Conservation (phyloP, 2,329 filamentous ascomycete species). For the Fusarium sp. region DNA sequence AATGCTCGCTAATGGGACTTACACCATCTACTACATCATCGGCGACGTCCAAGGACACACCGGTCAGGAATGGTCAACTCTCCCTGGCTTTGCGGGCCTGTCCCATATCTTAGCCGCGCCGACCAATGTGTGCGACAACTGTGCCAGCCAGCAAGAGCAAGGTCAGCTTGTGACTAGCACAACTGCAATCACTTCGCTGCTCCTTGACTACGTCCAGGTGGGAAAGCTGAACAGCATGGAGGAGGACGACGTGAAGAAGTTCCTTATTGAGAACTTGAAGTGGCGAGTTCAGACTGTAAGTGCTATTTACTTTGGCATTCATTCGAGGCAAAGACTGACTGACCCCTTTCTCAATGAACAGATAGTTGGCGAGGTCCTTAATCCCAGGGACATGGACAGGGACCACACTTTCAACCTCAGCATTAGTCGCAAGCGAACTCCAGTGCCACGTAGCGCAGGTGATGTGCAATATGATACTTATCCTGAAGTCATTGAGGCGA, state of each 20-base stretch:
- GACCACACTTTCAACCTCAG: neutral
- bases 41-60: neutral
- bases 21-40: neutral
- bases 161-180: neutral
- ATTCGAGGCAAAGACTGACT: accelerated
- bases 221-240: accelerated
- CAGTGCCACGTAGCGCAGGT: neutral
- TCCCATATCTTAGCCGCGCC: neutral
- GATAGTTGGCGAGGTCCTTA: neutral
- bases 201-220: neutral
- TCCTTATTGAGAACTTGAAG: neutral
- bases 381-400: neutral
- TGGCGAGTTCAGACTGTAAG: neutral
- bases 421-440: neutral
- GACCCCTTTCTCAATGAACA: neutral
- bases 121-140: accelerated
- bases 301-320: accelerated
- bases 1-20: neutral
- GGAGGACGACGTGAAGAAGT: accelerated
- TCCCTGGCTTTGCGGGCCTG: accelerated
- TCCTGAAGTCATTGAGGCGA: neutral
- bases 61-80: neutral
- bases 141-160: accelerated
- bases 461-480: neutral
- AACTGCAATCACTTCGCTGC: neutral